Evolutionary conservation across 495 filamentous ascomycete genomes (phyloP), one percentile per base, ranked within the genome.

Genomic region (Echria macrotheca): DNA sequence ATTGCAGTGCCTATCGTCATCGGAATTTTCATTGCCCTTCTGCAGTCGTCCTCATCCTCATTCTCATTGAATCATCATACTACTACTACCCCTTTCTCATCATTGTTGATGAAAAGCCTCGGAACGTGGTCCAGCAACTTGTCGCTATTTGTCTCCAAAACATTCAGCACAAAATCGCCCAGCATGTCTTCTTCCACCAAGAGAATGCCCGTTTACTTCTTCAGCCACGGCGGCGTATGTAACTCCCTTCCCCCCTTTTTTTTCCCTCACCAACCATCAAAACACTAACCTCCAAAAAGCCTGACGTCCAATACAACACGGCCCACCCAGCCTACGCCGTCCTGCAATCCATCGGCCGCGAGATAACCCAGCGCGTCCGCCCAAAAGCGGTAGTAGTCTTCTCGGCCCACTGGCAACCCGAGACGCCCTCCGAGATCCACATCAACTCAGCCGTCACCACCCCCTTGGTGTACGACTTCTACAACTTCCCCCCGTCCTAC

Each of bases 381-480:
- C 87, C 87, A 15, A 82, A 80, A 47, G 89, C 88, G 12, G 75
- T 93, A 11, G 84, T 95, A 9, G 87, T 95, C 10, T 88, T 95
- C 64, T 91, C 86, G 9, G 89, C 87, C 19, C 87, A 95, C 67
- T 94, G 89, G 89, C 83, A 91, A 65, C 77, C 72, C 18, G 69
- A 37, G 1, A n/a, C n/a, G n/a, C 61, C 61, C 25, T 67, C 78
- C 56, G 72, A 67, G 3, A 77, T 94, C 46, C 71, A 86, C 57
- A 79, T 93, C 54, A 93, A 93, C 65, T 79, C 75, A 8, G 82
- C 78, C 4, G 83, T 84, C 54, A 66, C 72, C 48, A 84, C 77
- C 1, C 81, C 86, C 52, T 61, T 94, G 58, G 87, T 94, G 38
- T 94, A 94, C 67, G 89, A 95, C 57, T 91, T 87, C 74, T 86